A percentile compares a stretch with the other conserved stretches of the same genome.
Conservation (phyloP, 371 early-diverging fungal species). For the Mucor racemosus region DNA sequence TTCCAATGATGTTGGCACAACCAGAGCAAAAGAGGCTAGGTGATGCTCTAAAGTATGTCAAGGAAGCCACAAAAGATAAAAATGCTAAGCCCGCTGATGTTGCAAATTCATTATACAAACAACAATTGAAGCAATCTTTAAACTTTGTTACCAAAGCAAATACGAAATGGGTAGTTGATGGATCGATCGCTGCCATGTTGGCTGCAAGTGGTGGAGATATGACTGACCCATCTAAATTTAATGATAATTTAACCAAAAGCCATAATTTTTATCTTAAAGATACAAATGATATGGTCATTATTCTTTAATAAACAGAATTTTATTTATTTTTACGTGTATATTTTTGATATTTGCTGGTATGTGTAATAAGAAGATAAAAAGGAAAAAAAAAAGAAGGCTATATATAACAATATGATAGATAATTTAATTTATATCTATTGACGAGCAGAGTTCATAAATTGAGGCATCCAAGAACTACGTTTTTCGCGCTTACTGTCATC, state of each 20-base stretch:
- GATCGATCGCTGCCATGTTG: not conserved
- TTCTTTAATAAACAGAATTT: not conserved
- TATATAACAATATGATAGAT: not conserved
- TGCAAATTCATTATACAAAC: not conserved
- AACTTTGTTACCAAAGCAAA: not conserved
- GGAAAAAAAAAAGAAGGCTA: conserved; percentile 2
- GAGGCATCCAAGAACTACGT: conserved; percentile 47
- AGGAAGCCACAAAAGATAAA: not conserved
- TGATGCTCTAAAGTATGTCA: not conserved
- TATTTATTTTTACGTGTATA: not conserved
- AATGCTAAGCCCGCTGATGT: not conserved
- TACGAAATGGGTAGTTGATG: not conserved
- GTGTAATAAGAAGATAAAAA: not conserved
- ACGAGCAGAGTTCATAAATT: conserved; percentile 36
- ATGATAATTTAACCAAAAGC: not conserved
- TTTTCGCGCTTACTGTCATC: conserved; percentile 26
- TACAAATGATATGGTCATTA: not conserved
- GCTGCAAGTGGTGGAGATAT: not conserved
- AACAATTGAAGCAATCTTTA: not conserved
- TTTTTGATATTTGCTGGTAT: not conserved
- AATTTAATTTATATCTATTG: conserved; percentile 25
- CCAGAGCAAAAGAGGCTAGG: not conserved
- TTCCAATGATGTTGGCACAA: not conserved
- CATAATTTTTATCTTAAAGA: not conserved
- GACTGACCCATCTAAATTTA: not conserved